Evolutionary conservation across 1,284 basidiomycete genomes (phyloP), one percentile per base, ranked within the genome.

Genomic region (Ustilago trichophora): DNA sequence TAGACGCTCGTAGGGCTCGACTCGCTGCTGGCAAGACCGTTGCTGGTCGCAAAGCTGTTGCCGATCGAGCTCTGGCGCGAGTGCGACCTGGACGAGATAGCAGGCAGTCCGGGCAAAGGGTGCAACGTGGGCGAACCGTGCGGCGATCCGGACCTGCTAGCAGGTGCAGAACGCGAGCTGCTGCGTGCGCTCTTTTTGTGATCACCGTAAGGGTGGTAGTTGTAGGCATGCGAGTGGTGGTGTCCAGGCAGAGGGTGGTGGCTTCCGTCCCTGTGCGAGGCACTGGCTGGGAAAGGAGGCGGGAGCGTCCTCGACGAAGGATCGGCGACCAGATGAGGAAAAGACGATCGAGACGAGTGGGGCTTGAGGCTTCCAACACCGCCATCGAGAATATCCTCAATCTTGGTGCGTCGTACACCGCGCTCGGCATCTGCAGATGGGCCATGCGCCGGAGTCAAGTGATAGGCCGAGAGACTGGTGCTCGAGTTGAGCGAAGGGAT

Each of bases 151-250:
- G 64, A 67, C 3, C 68, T 50, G 34, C 63, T 72, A 31, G 57
- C 68, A 25, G 75, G 73, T 24, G 75, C 76, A 3, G 69, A 76
- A 29, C 56, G 57, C 19, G 73, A 73, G 43, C 53, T 77, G 56
- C 48, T 65, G 34, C 72, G 63, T 11, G 45, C 52, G 35, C 27
- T 65, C 60, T 63, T 64, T 46, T 46, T 57, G 50, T 56, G 48
- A n/a, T 58, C 65, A 47, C 66, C 65, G 51, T 73, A 73, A 12
- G 71, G 71, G 13, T 68, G 65, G 53, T 70, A 73, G 65, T 60
- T 63, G 62, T 73, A 60, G 1, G 54, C 48, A 16, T 73, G 71
- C 26, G 46, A 27, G 40, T 62, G 48, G 38, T 69, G 71, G 42
- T 73, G 62, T 27, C 57, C 59, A 2, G 57, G 69, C 16, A 69